These are phyloP conservation scores for Coemansia sp. DNA, from an alignment of 192 early-diverging fungal species.

Conservation along the genomic window DNA sequence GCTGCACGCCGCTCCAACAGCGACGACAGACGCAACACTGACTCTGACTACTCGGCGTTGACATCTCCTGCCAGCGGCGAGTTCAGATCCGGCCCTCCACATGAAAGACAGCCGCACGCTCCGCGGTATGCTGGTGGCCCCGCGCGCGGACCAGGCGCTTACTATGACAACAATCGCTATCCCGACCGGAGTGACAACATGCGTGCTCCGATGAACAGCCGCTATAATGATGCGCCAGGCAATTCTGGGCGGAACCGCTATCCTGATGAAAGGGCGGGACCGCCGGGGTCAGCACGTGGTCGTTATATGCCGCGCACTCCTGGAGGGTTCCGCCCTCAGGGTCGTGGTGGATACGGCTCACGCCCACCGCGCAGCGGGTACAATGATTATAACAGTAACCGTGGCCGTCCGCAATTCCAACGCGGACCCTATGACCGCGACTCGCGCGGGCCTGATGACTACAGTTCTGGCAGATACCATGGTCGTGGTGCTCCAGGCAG, in stretches of 20 bases:
- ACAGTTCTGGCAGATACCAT: neutral
- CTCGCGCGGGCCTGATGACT: neutral
- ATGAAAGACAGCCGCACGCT: neutral
- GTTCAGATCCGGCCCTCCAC: neutral
- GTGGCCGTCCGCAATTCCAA: neutral
- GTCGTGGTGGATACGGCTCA: neutral
- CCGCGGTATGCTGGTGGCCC: neutral
- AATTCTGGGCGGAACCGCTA: neutral
- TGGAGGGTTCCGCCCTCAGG: neutral
- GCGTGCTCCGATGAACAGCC: conserved; percentile 2
- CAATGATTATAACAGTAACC: neutral
- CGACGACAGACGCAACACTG: neutral
- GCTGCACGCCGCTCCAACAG: neutral
- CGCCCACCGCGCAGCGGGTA: neutral
- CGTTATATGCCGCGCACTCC: conserved; percentile 9
- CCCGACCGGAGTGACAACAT: neutral
- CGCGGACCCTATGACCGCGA: conserved; percentile 5
- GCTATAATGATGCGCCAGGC: conserved; percentile 7
- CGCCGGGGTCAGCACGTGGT: neutral
- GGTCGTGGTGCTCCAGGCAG: neutral
- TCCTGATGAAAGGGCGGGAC: neutral
- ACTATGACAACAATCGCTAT: conserved; percentile 6
- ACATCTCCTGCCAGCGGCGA: conserved; percentile 5
- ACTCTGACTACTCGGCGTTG: conserved; percentile 1
- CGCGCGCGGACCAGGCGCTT: neutral